phyloP scores from a whole-genome alignment of 2,329 filamentous ascomycete species.

The Hymenoscyphus fructigenus region DNA sequence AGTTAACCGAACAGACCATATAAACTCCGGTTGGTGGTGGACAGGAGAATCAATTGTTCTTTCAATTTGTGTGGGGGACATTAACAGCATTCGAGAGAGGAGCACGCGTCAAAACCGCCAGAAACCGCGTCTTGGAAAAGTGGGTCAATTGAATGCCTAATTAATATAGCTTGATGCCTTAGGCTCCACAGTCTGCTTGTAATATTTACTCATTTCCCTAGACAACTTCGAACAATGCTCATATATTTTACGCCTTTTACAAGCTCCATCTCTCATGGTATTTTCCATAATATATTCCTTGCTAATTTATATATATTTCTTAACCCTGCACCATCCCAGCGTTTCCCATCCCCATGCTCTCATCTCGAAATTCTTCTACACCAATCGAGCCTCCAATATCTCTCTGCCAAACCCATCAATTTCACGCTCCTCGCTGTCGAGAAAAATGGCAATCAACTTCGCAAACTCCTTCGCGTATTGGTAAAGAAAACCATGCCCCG shows the following conservation, averaged over 20 bases:
- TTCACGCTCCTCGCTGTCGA: slow-evolving; percentile 12
- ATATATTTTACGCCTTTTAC: too few relatives aligned
- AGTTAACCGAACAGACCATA: not conserved
- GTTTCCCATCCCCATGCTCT: too few relatives aligned
- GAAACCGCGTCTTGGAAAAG: not conserved
- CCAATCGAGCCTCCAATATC: not conserved
- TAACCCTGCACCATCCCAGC: too few relatives aligned
- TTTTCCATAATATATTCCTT: too few relatives aligned
- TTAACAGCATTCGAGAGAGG: not conserved
- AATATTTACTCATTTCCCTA: too few relatives aligned
- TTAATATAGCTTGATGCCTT: too few relatives aligned
- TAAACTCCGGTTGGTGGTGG: not conserved
- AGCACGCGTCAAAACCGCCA: not conserved
- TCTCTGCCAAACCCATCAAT: not conserved
- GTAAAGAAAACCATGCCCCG: slow-evolving; percentile 27
- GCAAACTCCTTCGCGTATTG: slow-evolving; percentile 26
- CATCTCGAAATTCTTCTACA: not conserved
- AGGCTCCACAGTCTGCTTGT: too few relatives aligned
- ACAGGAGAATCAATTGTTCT: not conserved
- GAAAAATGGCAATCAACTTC: slow-evolving; percentile 22
- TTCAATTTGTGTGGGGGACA: not conserved
- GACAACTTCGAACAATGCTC: too few relatives aligned
- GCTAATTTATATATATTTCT: too few relatives aligned
- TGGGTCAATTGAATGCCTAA: not conserved
- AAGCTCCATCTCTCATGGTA: too few relatives aligned